These are phyloP conservation scores for Phytophthora pistaciae DNA, from an alignment of 352 stramenopile genomes.

Conservation along the genomic window DNA sequence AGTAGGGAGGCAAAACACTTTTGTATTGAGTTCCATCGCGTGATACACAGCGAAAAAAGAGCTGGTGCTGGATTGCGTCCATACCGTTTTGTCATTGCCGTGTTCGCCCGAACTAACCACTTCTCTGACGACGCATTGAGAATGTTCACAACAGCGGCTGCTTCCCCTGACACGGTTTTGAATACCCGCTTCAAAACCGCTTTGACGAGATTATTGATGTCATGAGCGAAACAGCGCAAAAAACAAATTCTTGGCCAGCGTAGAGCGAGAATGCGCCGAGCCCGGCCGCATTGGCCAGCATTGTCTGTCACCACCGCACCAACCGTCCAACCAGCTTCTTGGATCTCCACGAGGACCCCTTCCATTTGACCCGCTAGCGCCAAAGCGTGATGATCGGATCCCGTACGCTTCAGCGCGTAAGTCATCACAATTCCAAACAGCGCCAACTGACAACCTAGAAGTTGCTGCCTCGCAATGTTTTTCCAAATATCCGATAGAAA, in stretches of 20 bases:
- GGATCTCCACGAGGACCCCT: background rate
- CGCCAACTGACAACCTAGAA: conserved; percentile 4
- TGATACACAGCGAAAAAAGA: conserved; percentile 1
- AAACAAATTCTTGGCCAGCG: conserved; percentile 2
- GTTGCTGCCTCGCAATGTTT: conserved; percentile 5
- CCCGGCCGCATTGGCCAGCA: conserved; percentile 1
- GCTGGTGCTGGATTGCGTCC: background rate
- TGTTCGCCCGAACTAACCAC: background rate
- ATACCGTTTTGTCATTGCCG: background rate
- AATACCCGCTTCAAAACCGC: conserved; percentile 1
- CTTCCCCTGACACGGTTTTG: background rate
- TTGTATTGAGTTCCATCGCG: background rate
- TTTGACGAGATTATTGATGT: background rate
- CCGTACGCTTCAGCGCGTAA: background rate
- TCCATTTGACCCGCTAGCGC: conserved; percentile 1
- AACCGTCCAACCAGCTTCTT: conserved; percentile 1
- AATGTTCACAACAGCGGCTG: background rate
- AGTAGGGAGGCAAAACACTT: background rate
- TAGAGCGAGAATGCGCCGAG: background rate
- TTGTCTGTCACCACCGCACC: conserved; percentile 3
- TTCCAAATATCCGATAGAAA: conserved; percentile 3
- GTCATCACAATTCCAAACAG: conserved; percentile 2
- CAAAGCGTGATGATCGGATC: background rate
- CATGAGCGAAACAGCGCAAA: conserved; percentile 3
- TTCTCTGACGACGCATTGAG: conserved; percentile 3